Evolutionary conservation across 1,284 basidiomycete species (phyloP).

Genomic region (Cryptococcus sp.): DNA sequence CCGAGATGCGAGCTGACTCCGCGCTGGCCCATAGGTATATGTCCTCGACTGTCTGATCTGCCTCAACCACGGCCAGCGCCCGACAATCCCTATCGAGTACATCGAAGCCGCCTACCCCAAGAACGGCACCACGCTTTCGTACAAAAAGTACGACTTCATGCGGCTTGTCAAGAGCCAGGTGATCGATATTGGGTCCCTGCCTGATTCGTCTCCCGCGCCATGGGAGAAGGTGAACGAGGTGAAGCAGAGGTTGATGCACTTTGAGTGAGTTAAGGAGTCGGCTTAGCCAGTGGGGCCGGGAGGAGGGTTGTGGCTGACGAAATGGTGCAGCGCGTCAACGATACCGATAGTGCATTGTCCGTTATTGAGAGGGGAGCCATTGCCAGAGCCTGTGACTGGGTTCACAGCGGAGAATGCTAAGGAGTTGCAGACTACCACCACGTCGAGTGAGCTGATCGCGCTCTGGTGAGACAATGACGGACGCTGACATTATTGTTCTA

Average conservation of each 20-base stretch:
- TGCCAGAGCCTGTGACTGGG: conserved; percentile 21
- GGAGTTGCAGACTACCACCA: conserved; percentile 22
- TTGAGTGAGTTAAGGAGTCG: conserved; percentile 24
- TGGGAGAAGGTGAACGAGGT: conserved; percentile 28
- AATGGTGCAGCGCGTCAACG: conserved; percentile 6
- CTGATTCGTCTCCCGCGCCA: conserved; percentile 30
- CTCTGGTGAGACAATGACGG: not conserved
- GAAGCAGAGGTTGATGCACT: conserved; percentile 25
- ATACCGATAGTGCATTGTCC: conserved; percentile 33
- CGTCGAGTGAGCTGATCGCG: conserved; percentile 16
- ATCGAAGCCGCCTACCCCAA: conserved; percentile 38
- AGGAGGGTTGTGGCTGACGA: conserved; percentile 8
- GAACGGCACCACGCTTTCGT: conserved; percentile 12
- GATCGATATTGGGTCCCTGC: conserved; percentile 39
- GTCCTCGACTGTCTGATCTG: conserved; percentile 39
- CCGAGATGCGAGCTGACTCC: not conserved
- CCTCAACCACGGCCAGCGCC: conserved; percentile 42
- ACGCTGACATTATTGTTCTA: conserved; percentile 6
- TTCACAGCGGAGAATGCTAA: conserved; percentile 17
- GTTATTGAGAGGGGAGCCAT: conserved; percentile 24
- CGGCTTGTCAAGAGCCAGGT: conserved; percentile 28
- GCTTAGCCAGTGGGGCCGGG: not conserved
- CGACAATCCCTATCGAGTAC: conserved; percentile 35
- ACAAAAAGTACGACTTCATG: conserved; percentile 39
- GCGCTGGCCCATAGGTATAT: conserved; percentile 18